Base-by-base conservation (phyloP, 2,329 filamentous ascomycete species). In the Pochonia chlamydosporia region DNA sequence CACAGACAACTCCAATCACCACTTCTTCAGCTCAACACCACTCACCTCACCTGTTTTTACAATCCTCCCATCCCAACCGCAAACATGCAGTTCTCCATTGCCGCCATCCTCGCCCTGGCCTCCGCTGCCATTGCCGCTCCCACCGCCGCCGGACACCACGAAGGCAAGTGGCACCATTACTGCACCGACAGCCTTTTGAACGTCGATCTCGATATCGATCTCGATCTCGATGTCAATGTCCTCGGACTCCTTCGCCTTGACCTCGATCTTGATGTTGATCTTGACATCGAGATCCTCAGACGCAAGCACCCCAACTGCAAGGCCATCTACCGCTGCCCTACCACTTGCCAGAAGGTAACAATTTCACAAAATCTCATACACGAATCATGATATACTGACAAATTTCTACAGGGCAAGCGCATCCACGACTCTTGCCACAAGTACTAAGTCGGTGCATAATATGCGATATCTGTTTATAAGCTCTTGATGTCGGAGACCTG, bases 61-160 rank as follows among this genome's bases (percentile, higher is more conserved):
- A 23, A 23, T 3, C 5, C 25, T n/a, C n/a, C n/a, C 18, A 18
- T 16, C 28, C 23, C 20, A 41, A 25, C 26, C 37, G 20, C 41
- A 40, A 48, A 10, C 14, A 48, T 48, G 46, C 40, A 44, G 42
- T 48, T 36, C 42, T 44, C 46, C 11, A 5, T 48, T 24, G 31
- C 42, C n/a, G 10, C 46, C 23, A 9, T 48, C 36, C 24, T 48
- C 11, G 46, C 46, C 26, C 5, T 48, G 41, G 46, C 46, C 36
- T 36, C 46, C 13, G 42, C 41, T 11, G 36, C 36, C 36, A 20
- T 44, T 11, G 46, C 46, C 13, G 41, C 16, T 6, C 46, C 46
- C 3, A 26, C 33, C 4, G 13, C 20, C 5, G 28, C 13, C n/a
- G 25, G 14, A 4, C 33, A 14, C 13, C 36, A 14, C 18, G 11